A percentile compares a stretch with the other conserved stretches of the same genome.
phyloP scores from a whole-genome alignment of 345 rosid genomes.

The Gossypium longicalyx region DNA sequence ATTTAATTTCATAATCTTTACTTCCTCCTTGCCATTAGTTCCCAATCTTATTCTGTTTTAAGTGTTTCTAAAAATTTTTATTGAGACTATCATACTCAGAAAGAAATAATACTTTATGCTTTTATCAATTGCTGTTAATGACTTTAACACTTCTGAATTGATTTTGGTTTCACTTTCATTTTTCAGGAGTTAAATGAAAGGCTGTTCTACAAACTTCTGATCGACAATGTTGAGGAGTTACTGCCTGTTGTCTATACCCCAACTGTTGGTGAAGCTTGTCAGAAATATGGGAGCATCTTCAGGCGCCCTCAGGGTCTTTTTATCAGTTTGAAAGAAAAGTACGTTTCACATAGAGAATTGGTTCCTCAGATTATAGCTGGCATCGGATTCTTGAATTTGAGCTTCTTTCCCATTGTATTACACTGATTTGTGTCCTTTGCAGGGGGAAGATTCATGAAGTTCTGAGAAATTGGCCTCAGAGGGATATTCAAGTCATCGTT shows the following conservation, averaged over 20 bases:
- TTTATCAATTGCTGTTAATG: background rate
- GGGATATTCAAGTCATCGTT: slow-evolving; percentile 89
- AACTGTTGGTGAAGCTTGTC: slow-evolving; percentile 98
- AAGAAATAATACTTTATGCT: background rate
- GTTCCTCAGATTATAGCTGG: background rate
- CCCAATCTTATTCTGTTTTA: background rate
- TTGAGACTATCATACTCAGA: background rate
- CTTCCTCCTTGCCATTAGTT: background rate
- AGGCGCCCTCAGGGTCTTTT: slow-evolving; percentile 95
- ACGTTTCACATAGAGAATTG: slow-evolving; percentile 16
- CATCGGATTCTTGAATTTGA: background rate
- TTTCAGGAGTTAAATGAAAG: slow-evolving; percentile 83
- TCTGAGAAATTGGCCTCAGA: slow-evolving; percentile 92
- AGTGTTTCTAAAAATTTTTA: background rate
- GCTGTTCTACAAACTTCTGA: slow-evolving; percentile 88
- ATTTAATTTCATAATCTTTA: background rate
- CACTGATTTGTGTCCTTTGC: slow-evolving; percentile 14
- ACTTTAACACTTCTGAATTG: background rate
- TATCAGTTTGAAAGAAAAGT: slow-evolving; percentile 94
- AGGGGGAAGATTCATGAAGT: slow-evolving; percentile 92
- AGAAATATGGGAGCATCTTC: slow-evolving; percentile 94
- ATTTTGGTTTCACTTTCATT: slow-evolving; percentile 3
- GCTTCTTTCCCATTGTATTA: slow-evolving; percentile 10
- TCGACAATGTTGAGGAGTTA: slow-evolving; percentile 86
- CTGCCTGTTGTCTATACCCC: slow-evolving; percentile 95